Conservation (phyloP, 345 rosid genomes). For the Syzygium grande region DNA sequence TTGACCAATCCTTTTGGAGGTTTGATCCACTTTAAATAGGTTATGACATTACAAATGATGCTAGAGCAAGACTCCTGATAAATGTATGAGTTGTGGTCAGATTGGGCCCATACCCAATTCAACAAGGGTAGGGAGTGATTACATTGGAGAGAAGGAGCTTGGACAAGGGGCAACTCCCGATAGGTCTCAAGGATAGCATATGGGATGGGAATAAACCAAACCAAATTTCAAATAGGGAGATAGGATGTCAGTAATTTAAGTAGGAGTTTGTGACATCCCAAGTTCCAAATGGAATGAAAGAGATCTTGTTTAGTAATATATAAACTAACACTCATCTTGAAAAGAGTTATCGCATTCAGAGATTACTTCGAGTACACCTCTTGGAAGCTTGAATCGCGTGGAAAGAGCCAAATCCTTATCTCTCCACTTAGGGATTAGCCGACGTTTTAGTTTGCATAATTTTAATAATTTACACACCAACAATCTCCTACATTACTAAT, state of each 20-base stretch:
- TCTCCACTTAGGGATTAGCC: neutral
- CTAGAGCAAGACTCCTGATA: neutral
- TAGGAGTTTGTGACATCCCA: neutral
- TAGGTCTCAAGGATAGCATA: neutral
- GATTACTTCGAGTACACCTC: neutral
- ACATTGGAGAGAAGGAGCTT: neutral
- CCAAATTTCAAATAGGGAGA: neutral
- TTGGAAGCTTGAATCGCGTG: neutral
- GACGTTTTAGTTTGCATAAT: neutral
- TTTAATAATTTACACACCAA: neutral
- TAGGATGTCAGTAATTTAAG: neutral
- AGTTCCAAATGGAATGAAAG: neutral
- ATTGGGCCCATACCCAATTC: neutral
- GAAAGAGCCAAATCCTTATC: neutral
- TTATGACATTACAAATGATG: neutral
- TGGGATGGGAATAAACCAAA: neutral
- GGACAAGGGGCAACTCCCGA: neutral
- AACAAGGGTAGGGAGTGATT: neutral
- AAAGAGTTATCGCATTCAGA: neutral
- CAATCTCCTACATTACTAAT: neutral
- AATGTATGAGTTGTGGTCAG: neutral
- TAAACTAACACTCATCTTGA: neutral
- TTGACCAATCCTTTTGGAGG: neutral
- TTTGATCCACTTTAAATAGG: neutral
- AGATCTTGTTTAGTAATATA: neutral